Base-by-base conservation (phyloP, 495 filamentous ascomycete species). In the Penicillium arizonense region DNA sequence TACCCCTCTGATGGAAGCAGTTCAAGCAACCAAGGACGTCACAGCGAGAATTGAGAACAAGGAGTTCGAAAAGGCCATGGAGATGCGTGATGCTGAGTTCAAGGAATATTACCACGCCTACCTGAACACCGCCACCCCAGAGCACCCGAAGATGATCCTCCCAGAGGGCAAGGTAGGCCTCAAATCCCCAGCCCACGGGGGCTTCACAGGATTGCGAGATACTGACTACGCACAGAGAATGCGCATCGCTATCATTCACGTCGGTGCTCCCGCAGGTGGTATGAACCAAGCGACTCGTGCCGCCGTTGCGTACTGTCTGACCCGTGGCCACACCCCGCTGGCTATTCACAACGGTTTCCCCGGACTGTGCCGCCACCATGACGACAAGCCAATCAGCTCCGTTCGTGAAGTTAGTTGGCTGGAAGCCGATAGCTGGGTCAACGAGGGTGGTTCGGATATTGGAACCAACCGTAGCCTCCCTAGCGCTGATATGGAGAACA, bases 301-400 rank as follows among this genome's bases (percentile, higher is more conserved):
- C 14, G 94, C 90, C 10, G 91, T 96, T 10, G 89, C 90, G n/a
- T 99, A 96, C 75, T 97, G 93, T 65, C 70, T 95, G 30, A 87
- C 88, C n/a, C 86, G 93, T 50, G 95, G 95, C 5, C 95, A 99
- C 65, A 89, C 87, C 32, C 87, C 95, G 1, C 62, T 96, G 56
- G 91, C 92, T 7, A 88, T 99, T 46, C 88, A 97, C 74, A 99
- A 99, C 61, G 95, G 95, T 42, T 99, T 99, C 75, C 89, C 95
- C 23, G 95, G 95, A 23, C 87, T 99, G 33, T 87, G 87, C 38
- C 85, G 95, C 20, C 95, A 99, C 70, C 90, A 97, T 67, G 81
- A 70, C 24, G 92, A 97, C 65, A 74, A 82, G 53, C 91, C 91
- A 0, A 53, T 90, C 0, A 87, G 92, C 16, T 83, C 93, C 0